These are phyloP conservation scores for Coemansia aciculifera DNA, from an alignment of 192 early-diverging fungal species.

Conservation along the genomic window DNA sequence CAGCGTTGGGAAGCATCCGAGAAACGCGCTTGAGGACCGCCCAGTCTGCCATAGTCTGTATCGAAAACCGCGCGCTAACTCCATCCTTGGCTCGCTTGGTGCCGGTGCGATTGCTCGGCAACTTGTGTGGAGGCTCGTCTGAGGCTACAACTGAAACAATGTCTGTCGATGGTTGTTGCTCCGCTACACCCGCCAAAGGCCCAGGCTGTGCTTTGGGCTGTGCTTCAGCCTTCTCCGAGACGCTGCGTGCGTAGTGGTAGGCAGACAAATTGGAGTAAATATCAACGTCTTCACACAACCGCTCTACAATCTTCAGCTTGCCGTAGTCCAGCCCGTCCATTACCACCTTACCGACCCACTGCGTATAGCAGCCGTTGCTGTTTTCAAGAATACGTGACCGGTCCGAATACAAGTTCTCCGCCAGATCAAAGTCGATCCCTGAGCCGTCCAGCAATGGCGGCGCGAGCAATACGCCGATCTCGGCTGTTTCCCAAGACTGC, in stretches of 20 bases:
- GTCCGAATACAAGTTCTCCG: conserved; percentile 20
- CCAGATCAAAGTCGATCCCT: conserved; percentile 34
- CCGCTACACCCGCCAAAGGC: not conserved
- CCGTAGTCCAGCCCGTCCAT: conserved; percentile 48
- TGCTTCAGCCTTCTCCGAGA: not conserved
- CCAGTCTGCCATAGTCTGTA: conserved; percentile 29
- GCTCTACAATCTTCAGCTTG: conserved; percentile 32
- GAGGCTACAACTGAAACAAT: not conserved
- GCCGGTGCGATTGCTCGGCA: not conserved
- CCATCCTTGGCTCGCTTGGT: not conserved
- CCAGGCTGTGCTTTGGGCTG: not conserved
- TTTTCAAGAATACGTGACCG: conserved; percentile 11
- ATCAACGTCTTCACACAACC: conserved; percentile 26
- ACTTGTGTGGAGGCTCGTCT: not conserved
- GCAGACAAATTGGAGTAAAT: conserved; percentile 32
- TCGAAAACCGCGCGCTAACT: not conserved
- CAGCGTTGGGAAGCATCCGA: conserved; percentile 15
- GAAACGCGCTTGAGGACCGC: conserved; percentile 19
- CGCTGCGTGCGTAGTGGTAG: conserved; percentile 18
- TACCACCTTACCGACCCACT: conserved; percentile 14
- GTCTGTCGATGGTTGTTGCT: not conserved
- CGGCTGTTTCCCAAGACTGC: conserved; percentile 54
- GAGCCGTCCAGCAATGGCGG: conserved; percentile 44
- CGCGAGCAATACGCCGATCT: conserved; percentile 59
- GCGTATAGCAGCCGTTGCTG: not conserved